Evolutionary conservation across 1,284 basidiomycete species (phyloP), one percentile per base, ranked within the genome.

Genomic region (Amylostereum areolatum): DNA sequence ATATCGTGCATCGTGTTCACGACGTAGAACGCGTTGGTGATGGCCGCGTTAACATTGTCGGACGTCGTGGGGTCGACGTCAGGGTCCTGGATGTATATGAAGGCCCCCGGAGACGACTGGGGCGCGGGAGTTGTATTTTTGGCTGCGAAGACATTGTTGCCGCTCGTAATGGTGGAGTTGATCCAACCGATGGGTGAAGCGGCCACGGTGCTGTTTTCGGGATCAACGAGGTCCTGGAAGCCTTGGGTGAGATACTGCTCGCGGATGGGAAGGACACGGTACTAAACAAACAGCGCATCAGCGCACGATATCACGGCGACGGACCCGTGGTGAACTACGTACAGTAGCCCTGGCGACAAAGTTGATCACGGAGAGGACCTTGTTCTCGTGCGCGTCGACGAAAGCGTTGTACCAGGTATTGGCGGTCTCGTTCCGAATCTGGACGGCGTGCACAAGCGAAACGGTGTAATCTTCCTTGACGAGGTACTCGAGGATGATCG

Each of bases 331-430:
- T 36, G 43, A 18, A n/a, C 28, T n/a, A 24, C 72, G 53, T 52
- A 76, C 74, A 4, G 70, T 66, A 27, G 71, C 68, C 43, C 74
- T 63, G 6, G 70, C 60, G 24, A 74, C 73, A 52, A 77, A 85
- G 61, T 83, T 78, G 45, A 73, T 74, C 18, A 81, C 68, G 32
- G 72, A 69, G n/a, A 80, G 58, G 32, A 84, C 62, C 43, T 80
- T 72, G 28, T 77, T 78, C 28, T 70, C 66, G 54, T 77, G 72
- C 4, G 79, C 78, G 54, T 83, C 80, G 43, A 83, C 74, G 58
- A 78, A 81, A 1, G 80, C 81, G 64, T 85, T 80, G 58, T 77
- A 74, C 81, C 80, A 85, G 30, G 73, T 71, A 44, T 76, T 73
- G 29, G 70, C 64, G 55, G 65, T 66, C 27, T 74, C 72, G 52